Evolutionary conservation across 208 protist species (phyloP).

Genomic region (Ichthyophonus hoferi): DNA sequence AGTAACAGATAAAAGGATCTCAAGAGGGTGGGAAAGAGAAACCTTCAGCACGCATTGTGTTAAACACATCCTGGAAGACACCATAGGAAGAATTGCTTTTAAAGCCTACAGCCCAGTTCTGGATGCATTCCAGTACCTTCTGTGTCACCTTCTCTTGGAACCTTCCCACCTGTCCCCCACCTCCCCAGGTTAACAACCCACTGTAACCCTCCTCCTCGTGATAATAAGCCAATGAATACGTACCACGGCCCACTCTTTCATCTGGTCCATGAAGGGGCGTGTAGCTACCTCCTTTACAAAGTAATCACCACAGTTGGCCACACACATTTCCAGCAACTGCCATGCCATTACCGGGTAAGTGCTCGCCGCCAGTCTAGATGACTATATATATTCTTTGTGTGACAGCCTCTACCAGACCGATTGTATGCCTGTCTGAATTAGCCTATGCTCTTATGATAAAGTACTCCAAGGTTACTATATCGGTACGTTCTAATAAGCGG

Average conservation of each 20-base stretch:
- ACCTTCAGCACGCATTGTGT: slow-evolving; percentile 2
- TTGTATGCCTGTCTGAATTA: background rate
- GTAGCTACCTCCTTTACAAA: slow-evolving; percentile 29
- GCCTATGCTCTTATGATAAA: too few species aligned
- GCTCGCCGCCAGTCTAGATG: background rate
- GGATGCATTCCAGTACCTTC: slow-evolving; percentile 13
- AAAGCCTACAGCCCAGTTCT: slow-evolving; percentile 30
- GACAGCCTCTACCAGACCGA: background rate
- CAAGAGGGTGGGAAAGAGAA: too few species aligned
- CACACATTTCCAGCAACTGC: slow-evolving; percentile 15
- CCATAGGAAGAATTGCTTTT: slow-evolving; percentile 10
- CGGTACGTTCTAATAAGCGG: too few species aligned
- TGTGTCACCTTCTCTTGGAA: background rate
- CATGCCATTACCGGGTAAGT: too few species aligned
- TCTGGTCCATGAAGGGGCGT: slow-evolving; percentile 26
- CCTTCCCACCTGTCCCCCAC: background rate
- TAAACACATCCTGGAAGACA: background rate
- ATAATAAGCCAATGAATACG: background rate
- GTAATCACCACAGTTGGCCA: slow-evolving; percentile 17
- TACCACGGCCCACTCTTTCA: slow-evolving; percentile 12
- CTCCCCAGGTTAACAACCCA: background rate
- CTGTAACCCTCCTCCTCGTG: background rate
- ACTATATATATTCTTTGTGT: background rate
- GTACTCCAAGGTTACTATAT: too few species aligned
- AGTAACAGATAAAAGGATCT: too few species aligned